Base-by-base conservation (phyloP, 2,329 filamentous ascomycete species). In the Periconia sp. region DNA sequence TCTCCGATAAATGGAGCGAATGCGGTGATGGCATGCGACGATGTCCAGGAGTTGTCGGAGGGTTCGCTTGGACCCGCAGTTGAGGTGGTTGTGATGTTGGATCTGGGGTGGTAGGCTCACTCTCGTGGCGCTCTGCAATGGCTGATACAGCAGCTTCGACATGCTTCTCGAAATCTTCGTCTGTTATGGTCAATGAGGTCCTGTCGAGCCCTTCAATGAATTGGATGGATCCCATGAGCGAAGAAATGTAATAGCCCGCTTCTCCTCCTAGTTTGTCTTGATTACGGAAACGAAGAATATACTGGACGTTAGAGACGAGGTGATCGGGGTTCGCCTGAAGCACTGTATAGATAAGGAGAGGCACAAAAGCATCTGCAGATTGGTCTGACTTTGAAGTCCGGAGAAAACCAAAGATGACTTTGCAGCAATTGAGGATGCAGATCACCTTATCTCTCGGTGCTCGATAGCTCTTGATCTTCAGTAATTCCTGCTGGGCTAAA, bases 371-470 rank as follows among this genome's bases (percentile, higher is more conserved):
- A 72, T 99, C 94, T 10, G 94, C 94, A 1, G 92, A 97, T 16
- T 92, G 92, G 66, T 99, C 94, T 1, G 87, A 88, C 70, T 95
- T 95, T 39, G 89, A 85, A 66, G 96, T 95, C 55, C 92, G 92
- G 38, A 99, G 76, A 35, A 96, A 83, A 13, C 92, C 94, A 70
- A 99, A 97, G 52, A 99, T 97, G 51, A 99, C 95, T 73, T 99
- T 99, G 82, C 94, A 99, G 74, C 92, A 96, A 72, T 99, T 99
- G 42, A 99, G 75, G 32, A 97, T 90, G 69, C 94, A 99, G 36
- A 99, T 97, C 41, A 99, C 94, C 72, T 99, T 99, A 76, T 99
- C 94, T 58, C 94, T 79, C 4, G 94, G 94, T n/a, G 94, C 94
- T 56, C 95, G 84, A 66, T 99, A 99, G 7, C 89, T 94, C 63